Conservation (phyloP, 164 flowering plant genomes). For the Piper betle region DNA sequence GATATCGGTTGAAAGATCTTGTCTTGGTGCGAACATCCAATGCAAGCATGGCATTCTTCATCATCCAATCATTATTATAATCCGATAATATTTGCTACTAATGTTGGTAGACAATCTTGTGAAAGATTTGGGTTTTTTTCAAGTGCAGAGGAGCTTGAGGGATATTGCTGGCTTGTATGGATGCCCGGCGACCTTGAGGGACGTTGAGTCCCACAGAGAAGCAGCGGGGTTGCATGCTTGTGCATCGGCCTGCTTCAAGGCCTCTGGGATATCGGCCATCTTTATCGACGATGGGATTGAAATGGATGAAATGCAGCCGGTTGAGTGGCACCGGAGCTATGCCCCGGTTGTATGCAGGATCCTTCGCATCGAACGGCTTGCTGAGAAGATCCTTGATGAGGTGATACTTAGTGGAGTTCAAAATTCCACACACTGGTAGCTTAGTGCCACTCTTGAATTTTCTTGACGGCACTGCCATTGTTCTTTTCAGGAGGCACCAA, state of each 20-base stretch:
- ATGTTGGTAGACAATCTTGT: no score
- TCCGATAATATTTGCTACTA: no score
- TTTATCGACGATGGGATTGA: conserved; percentile 82
- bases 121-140: no score
- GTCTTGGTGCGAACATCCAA: no score
- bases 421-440: neutral
- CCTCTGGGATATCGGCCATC: conserved; percentile 50
- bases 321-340: conserved; percentile 55
- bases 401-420: conserved; percentile 16
- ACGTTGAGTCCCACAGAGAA: conserved; percentile 43
- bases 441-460: neutral
- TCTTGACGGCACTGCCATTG: no score
- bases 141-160: conserved; percentile 62
- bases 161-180: conserved; percentile 76
- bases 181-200: conserved; percentile 41
- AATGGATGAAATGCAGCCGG: conserved; percentile 51
- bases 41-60: no score
- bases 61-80: no score
- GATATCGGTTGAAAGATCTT: no score
- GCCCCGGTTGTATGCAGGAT: conserved; percentile 57
- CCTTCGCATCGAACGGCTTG: conserved; percentile 62
- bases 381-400: conserved; percentile 67
- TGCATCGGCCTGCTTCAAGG: conserved; percentile 45
- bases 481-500: conserved; percentile 28
- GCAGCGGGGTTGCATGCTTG: conserved; percentile 40